phyloP scores from a whole-genome alignment of 2,329 filamentous ascomycete genomes.

The Aspergillus awamori region DNA sequence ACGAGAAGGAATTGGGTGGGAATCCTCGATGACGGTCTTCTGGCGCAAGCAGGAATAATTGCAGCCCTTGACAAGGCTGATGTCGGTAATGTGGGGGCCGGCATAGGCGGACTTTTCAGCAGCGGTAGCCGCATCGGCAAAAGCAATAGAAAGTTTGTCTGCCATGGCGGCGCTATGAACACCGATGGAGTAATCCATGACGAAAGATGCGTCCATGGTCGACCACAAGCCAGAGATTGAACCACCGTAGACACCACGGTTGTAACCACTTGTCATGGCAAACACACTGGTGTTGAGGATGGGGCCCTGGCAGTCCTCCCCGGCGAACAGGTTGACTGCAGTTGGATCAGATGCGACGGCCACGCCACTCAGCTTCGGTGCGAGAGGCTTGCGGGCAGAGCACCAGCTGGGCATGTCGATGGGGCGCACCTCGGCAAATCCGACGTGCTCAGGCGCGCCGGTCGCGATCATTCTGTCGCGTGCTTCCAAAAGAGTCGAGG shows the following conservation, averaged over 20 bases:
- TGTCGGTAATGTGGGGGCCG: slow-evolving; percentile 1
- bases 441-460: background rate
- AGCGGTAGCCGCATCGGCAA: background rate
- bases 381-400: background rate
- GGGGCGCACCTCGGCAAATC: background rate
- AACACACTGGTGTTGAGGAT: slow-evolving; percentile 3
- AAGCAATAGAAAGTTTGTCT: background rate
- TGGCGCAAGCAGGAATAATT: background rate
- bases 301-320: background rate
- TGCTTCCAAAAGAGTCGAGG: background rate
- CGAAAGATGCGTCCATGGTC: background rate
- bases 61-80: background rate
- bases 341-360: background rate
- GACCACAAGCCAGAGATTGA: slow-evolving; percentile 1
- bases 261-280: background rate
- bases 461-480: background rate
- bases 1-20: background rate
- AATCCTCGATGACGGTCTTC: background rate
- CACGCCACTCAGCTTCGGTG: slow-evolving; percentile 1
- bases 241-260: slow-evolving; percentile 1
- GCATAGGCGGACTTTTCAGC: background rate
- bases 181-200: slow-evolving; percentile 2
- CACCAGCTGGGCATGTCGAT: background rate
- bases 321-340: background rate
- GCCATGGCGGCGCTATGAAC: background rate